Evolutionary conservation across 768 basidiomycete genomes (phyloP), one percentile per base, ranked within the genome.

Genomic region (Lentinula lateritia): DNA sequence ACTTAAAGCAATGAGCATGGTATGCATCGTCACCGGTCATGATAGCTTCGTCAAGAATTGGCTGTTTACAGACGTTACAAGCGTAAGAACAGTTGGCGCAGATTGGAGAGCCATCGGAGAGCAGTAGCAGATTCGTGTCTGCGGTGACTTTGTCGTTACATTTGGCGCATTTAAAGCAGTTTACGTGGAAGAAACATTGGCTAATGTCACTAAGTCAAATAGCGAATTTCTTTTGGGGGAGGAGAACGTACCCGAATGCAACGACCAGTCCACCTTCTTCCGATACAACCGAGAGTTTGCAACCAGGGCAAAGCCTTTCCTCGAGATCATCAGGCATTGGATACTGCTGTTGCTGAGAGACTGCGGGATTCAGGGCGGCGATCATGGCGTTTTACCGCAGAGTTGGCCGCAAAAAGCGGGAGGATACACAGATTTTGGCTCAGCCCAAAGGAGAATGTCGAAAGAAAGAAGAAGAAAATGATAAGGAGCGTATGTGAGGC

Each of bases 1-100:
- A 99, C 67, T 96, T 95, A 80, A 99, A 99, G 76, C 97, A 99
- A 65, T 95, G 91, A 5, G 97, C 95, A 72, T 98, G 97, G 68
- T 98, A 99, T 0, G 94, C 93, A 71, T 98, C 97, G 74, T 99
- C 95, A 63, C 94, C 97, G 6, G 97, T 96, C 93, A 99, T 98
- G 73, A 98, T 98, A 9, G 97, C 97, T 71, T 99, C 97, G 76
- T 99, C 95, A 60, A 95, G 88, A 65, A 99, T 99, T 50, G 95
- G 92, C 61, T 86, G 86, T 50, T 88, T 87, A 77, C 97, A 99
- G 61, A 98, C 89, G 70, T 90, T 96, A 81, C 97, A 99, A 68
- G 88, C 88, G 78, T 96, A 96, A 4, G 93, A 93, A 78, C 94
- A 96, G 68, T 90, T 87, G 46, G 90, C 87, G 70, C 92, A 95